Base-by-base conservation (phyloP, 345 rosid genomes). In the Populus pruinosa region DNA sequence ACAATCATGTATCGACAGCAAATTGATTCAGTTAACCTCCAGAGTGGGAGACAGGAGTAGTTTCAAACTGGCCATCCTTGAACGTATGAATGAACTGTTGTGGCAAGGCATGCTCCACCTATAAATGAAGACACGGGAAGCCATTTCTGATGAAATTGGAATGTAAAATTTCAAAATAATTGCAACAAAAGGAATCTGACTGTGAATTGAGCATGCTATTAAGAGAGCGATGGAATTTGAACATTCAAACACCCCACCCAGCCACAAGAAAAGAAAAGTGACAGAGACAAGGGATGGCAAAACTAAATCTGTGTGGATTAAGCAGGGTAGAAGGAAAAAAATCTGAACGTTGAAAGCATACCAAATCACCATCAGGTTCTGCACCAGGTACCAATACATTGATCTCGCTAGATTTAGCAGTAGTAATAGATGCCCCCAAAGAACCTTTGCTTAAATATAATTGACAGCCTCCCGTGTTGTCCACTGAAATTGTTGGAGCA, bases 391-490 rank as follows among this genome's bases (percentile, higher is more conserved):
- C 91, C 89, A 96, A 77, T 31, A 93, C 89, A 81, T 96, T 96
- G 85, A 93, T 88, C 87, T 93, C 98, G 71, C 96, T 93, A 12
- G 98, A 90, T 84, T 96, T 96, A 73, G 99, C 98, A 56, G 99
- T 96, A 56, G 97, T 92, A 85, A 96, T 86, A 70, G 97, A 89
- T 68, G 97, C 73, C 80, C 80, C 89, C 77, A 93, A 70, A 23
- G 96, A 88, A 75, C 90, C 93, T 78, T 90, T 90, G 91, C 91
- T 88, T 71, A 95, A 85, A 84, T 93, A 93, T 77, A 95, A 78
- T 83, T 92, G 99, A 84, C 97, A 93, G 65, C 96, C 97, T 59
- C 83, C 81, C 0, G 99, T 92, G 86, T 93, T 95, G 87, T 95
- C 99, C 81, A 93, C 96, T 62, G 98, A 93, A 71, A 95, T 84